Evolutionary conservation across 441 rosid species (phyloP), one percentile per base, ranked within the genome.

Genomic region (Geranium incanum): DNA sequence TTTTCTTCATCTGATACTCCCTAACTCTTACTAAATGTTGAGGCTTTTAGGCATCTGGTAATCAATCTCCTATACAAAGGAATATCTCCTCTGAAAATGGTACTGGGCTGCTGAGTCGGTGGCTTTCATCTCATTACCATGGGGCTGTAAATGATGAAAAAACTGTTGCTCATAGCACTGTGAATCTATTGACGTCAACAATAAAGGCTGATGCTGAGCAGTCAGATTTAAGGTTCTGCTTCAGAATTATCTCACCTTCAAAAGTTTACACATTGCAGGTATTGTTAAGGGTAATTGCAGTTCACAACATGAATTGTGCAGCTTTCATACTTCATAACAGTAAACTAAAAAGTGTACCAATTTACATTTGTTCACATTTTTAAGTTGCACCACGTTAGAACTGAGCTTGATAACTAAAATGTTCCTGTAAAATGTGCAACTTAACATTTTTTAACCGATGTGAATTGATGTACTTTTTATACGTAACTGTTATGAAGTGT

Each of bases 241-340:
- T 95, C 83, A 86, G 99, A 83, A 93, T 95, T 72, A 95, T 95
- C 83, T 95, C 99, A 74, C 99, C 99, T 45, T 81, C 97, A 57
- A 95, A 93, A 84, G 89, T 90, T 76, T 95, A 93, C 84, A 95
- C 98, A 23, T 82, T 95, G 83, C 98, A 95, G 99, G 99, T 95
- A 85, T 23, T 73, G 59, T 68, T 80, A 79, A 28, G 33, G 33
- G 21, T 21, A 21, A 21, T 21, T 21, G 21, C 21, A 21, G 21
- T 21, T 21, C 21, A 21, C 21, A 21, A 21, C 21, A 28, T 28
- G 33, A 28, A 28, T 28, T 28, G 33, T 28, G 33, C 33, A 28
- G 33, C 33, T 28, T 28, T 2, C 21, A 21, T 21, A 21, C 21
- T 21, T 28, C 33, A 28, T 28, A 28, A 28, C 33, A 28, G 33